A percentile compares a stretch with the other conserved stretches of the same genome.
Evolutionary conservation across 306 rosid species (phyloP).

Genomic region (Lathyrus aphaca): DNA sequence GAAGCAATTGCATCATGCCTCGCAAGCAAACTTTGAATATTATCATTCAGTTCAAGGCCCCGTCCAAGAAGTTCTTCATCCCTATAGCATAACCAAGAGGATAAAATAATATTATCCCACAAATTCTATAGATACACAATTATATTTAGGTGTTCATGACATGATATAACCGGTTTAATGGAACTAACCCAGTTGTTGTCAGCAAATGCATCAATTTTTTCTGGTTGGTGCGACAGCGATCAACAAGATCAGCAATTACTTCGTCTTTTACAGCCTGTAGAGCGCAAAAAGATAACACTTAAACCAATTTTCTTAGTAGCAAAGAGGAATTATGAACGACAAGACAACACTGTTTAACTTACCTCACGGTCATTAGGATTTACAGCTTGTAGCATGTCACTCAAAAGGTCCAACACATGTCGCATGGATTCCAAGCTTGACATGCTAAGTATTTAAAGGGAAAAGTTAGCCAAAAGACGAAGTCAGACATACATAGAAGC

Average conservation of each 20-base stretch:
- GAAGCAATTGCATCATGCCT: slow-evolving; percentile 89
- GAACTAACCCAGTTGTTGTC: slow-evolving; percentile 89
- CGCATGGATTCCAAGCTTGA: slow-evolving; percentile 88
- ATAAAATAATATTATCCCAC: slow-evolving; percentile 25
- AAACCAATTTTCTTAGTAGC: slow-evolving; percentile 24
- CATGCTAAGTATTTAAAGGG: slow-evolving; percentile 50
- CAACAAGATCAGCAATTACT: slow-evolving; percentile 83
- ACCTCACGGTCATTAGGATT: slow-evolving; percentile 76
- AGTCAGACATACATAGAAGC: slow-evolving; percentile 22
- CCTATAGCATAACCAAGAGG: slow-evolving; percentile 51
- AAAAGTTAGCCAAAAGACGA: slow-evolving; percentile 18
- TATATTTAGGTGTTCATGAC: background rate
- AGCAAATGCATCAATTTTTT: slow-evolving; percentile 96
- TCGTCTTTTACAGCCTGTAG: slow-evolving; percentile 86
- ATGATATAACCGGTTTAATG: slow-evolving; percentile 11
- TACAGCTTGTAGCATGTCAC: slow-evolving; percentile 93
- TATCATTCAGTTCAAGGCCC: slow-evolving; percentile 89
- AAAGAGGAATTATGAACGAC: slow-evolving; percentile 23
- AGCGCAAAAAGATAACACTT: slow-evolving; percentile 33
- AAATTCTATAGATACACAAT: slow-evolving; percentile 5
- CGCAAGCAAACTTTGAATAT: slow-evolving; percentile 81
- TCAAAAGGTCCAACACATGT: slow-evolving; percentile 80
- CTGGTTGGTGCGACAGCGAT: slow-evolving; percentile 86
- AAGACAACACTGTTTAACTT: slow-evolving; percentile 40
- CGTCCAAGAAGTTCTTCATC: slow-evolving; percentile 92